phyloP scores from a whole-genome alignment of 2,329 filamentous ascomycete genomes.

The Neonectria hederae region DNA sequence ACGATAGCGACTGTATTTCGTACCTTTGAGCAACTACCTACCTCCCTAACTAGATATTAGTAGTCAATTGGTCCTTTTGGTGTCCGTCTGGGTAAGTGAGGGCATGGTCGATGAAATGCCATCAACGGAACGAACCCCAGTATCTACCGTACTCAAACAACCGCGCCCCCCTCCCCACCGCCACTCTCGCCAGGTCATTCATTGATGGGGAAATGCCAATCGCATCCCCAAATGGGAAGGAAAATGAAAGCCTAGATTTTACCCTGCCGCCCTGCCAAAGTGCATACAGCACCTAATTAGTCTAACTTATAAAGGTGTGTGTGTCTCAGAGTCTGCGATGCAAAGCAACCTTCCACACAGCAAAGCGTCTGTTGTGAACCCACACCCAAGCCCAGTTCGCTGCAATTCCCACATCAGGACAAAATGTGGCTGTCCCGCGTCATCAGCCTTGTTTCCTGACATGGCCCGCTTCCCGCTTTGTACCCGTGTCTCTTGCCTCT shows the following conservation, averaged over 20 bases:
- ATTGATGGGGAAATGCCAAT: slow-evolving; percentile 7
- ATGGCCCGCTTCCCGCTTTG: not conserved
- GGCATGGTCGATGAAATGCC: not conserved
- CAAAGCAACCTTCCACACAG: slow-evolving; percentile 20
- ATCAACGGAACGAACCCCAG: no score
- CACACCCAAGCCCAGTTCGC: slow-evolving; percentile 32
- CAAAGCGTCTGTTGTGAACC: slow-evolving; percentile 26
- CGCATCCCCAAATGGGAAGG: slow-evolving; percentile 9
- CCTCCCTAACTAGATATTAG: no score
- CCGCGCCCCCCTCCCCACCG: no score
- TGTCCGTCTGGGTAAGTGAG: no score
- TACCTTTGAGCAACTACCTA: no score
- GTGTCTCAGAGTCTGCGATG: slow-evolving; percentile 4
- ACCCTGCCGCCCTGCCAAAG: slow-evolving; percentile 2
- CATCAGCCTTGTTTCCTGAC: slow-evolving; percentile 28
- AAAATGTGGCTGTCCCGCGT: slow-evolving; percentile 25
- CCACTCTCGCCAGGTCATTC: slow-evolving; percentile 10
- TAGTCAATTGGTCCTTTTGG: no score
- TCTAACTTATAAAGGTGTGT: no score
- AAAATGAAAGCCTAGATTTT: not conserved
- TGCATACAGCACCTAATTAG: no score
- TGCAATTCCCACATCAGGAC: slow-evolving; percentile 38
- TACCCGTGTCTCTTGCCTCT: not conserved
- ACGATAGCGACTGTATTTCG: not conserved
- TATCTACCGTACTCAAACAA: no score